Evolutionary conservation across 208 protist species (phyloP).

Genomic region (Willaertia magna): DNA sequence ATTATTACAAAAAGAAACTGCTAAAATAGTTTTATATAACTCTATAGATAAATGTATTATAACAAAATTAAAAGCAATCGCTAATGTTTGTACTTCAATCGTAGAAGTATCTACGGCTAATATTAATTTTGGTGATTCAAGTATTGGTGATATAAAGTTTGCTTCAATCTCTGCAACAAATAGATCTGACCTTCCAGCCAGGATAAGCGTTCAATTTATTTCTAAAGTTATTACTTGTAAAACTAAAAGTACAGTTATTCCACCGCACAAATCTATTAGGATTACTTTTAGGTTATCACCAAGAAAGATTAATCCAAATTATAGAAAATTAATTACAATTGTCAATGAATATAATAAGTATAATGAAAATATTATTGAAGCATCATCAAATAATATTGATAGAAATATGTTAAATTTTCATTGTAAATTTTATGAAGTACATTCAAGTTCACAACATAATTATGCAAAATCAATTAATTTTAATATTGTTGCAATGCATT

Average conservation of each 20-base stretch:
- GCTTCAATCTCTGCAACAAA: neutral
- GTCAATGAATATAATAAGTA: neutral
- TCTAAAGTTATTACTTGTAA: neutral
- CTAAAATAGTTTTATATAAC: too few relatives aligned
- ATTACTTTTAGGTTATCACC: neutral
- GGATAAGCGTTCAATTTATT: neutral
- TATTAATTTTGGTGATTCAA: neutral
- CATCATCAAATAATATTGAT: neutral
- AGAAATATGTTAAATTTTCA: constrained; percentile 8
- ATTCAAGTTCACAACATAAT: neutral
- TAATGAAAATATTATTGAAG: neutral
- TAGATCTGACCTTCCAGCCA: neutral
- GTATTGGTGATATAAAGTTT: neutral
- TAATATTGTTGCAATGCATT: neutral
- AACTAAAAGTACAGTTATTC: neutral
- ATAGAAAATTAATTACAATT: constrained; percentile 1
- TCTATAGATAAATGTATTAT: neutral
- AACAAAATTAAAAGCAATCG: neutral
- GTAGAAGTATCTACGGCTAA: neutral
- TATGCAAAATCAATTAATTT: constrained; percentile 4
- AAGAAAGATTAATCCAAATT: constrained; percentile 6
- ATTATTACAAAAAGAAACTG: too few relatives aligned
- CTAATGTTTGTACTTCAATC: neutral
- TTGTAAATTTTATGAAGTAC: neutral
- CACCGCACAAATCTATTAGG: neutral